A percentile compares a stretch with the other conserved stretches of the same genome.
These are phyloP conservation scores for Friedmanniomyces endolithicus DNA, from an alignment of 495 filamentous ascomycete genomes.

Conservation along the genomic window DNA sequence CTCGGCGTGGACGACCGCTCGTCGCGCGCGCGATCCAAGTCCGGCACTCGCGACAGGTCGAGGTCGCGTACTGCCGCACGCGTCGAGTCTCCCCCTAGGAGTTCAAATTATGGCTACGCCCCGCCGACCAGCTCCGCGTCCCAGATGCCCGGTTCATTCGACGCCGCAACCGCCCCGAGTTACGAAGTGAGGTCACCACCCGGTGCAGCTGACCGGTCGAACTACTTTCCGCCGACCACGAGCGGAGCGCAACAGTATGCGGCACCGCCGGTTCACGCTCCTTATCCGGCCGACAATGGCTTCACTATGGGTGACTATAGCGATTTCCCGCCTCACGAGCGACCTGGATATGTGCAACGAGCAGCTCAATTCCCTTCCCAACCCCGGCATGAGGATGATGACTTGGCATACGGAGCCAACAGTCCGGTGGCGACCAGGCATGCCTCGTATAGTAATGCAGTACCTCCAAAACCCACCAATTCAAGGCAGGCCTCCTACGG, in stretches of 20 bases:
- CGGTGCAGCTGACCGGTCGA: not conserved
- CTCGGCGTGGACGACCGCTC: constrained; percentile 6
- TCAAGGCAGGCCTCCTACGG: not conserved
- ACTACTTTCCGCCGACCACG: not conserved
- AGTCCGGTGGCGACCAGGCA: not conserved
- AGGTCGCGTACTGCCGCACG: constrained; percentile 5
- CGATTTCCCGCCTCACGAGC: constrained; percentile 28
- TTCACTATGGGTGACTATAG: constrained; percentile 28
- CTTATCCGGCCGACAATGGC: constrained; percentile 8
- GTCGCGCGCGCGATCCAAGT: constrained; percentile 9
- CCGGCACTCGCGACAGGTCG: constrained; percentile 3
- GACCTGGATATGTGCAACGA: constrained; percentile 26
- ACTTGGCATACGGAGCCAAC: constrained; percentile 13
- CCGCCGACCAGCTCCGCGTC: not conserved
- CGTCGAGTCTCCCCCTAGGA: constrained; percentile 5
- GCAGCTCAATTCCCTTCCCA: constrained; percentile 15
- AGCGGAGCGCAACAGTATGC: not conserved
- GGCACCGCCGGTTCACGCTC: not conserved
- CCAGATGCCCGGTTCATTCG: constrained; percentile 10
- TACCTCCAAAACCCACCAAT: not conserved
- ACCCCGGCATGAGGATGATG: constrained; percentile 10
- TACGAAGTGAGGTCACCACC: constrained; percentile 11
- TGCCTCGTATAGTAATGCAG: not conserved
- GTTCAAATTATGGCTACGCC: constrained; percentile 2
- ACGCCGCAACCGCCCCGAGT: not conserved